These are phyloP conservation scores for Taiozyma sp. DNA, from an alignment of 1,139 yeast genomes.

Conservation along the genomic window DNA sequence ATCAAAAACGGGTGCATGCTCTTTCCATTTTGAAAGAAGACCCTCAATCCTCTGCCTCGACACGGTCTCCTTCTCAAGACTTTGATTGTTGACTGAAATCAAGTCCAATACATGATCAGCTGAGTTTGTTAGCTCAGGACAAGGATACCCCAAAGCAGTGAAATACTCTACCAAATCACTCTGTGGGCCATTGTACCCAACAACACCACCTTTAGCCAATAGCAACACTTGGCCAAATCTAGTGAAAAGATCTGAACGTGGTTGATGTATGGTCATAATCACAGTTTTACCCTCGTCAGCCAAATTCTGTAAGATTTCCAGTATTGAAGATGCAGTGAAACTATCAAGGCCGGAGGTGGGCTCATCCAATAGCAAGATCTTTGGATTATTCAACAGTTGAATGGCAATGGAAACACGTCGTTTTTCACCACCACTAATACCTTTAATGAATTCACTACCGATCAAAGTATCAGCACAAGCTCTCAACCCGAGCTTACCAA, in stretches of 20 bases:
- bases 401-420: conserved; percentile 80
- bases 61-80: conserved; percentile 31
- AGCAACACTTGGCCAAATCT: conserved; percentile 65
- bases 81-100: conserved; percentile 42
- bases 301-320: conserved; percentile 54
- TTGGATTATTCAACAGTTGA: conserved; percentile 70
- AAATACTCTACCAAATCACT: conserved; percentile 41
- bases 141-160: conserved; percentile 39
- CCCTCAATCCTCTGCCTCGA: conserved; percentile 29
- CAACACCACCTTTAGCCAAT: conserved; percentile 60
- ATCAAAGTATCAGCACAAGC: conserved; percentile 78
- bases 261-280: conserved; percentile 82
- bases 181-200: conserved; percentile 57
- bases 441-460: conserved; percentile 70
- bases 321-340: conserved; percentile 68
- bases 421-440: conserved; percentile 85
- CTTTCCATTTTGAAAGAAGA: conserved; percentile 26
- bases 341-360: conserved; percentile 90
- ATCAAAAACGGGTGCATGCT: neutral
- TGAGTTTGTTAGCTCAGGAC: conserved; percentile 58
- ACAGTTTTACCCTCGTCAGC: conserved; percentile 68
- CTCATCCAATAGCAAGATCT: conserved; percentile 72
- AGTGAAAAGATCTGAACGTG: conserved; percentile 62
- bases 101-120: conserved; percentile 75
- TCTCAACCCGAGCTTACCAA: conserved; percentile 60